Percentiles rank a stretch among this genome's conserved stretches.
Conservation (phyloP, 257 asterid species). For the Ehretia macrophylla region DNA sequence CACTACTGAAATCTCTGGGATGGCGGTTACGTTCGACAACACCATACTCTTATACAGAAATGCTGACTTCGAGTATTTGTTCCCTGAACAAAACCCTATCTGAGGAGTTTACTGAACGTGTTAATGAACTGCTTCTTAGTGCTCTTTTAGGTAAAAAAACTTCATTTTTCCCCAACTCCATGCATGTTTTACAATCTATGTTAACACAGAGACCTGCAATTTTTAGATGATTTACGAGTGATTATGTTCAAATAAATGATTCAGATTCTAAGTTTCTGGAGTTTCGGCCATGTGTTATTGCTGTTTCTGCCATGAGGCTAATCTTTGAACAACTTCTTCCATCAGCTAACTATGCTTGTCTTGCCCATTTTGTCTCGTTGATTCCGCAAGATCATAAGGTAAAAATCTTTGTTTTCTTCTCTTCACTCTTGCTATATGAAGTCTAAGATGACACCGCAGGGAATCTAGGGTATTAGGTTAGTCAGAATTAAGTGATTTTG, state of each 20-base stretch:
- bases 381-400: conserved; percentile 54
- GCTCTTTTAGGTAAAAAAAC: conserved; percentile 60
- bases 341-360: conserved; percentile 8
- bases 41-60: conserved; percentile 47
- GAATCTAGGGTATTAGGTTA: too few species aligned
- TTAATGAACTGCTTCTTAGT: conserved; percentile 35
- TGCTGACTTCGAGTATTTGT: conserved; percentile 20
- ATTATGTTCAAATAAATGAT: too few species aligned
- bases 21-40: conserved; percentile 60
- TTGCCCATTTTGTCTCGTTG: conserved; percentile 24
- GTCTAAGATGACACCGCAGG: too few species aligned
- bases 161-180: too few species aligned
- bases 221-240: too few species aligned
- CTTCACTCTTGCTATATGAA: neutral
- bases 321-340: conserved; percentile 17
- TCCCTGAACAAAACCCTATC: conserved; percentile 16
- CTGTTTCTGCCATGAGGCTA: conserved; percentile 39
- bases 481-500: too few species aligned
- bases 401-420: neutral
- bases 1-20: conserved; percentile 37
- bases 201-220: too few species aligned
- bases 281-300: conserved; percentile 49
- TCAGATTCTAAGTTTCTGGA: conserved; percentile 50
- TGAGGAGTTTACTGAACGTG: conserved; percentile 21
- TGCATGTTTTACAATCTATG: too few species aligned